Evolutionary conservation across 306 rosid species (phyloP), one percentile per base, ranked within the genome.

Genomic region (Prunus persica): DNA sequence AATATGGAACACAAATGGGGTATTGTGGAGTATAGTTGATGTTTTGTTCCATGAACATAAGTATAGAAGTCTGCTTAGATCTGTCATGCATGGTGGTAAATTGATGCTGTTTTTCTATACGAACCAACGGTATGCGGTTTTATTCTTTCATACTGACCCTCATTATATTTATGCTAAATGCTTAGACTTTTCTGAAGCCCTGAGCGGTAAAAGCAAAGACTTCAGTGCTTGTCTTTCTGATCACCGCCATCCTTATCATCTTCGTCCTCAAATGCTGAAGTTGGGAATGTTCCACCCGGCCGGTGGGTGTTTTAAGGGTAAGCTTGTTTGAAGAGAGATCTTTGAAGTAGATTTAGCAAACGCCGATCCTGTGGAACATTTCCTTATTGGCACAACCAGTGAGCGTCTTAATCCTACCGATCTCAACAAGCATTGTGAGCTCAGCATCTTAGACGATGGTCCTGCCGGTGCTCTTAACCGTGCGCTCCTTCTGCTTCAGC

Each of bases 351-450:
- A 70, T 51, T 70, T 70, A 19, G 30, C 27, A 69, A 4, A 70
- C 49, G n/a, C 47, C 2, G 61, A 52, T 30, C 25, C 9, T n/a
- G 28, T 28, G 6, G 63, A 55, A 19, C 47, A 71, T 19, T 52
- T 30, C 63, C 63, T 52, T 70, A 18, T n/a, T 19, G 47, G 61
- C 62, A 54, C 74, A 52, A 71, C 74, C 47, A 11, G 28, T 30
- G 50, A 71, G 47, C 43, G 32, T 30, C 64, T 10, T 70, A 24
- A 70, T 70, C 63, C 46, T 2, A 12, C 63, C 28, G 54, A n/a
- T 71, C 75, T 71, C 75, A 2, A 54, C n/a, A 1, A 71, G 24
- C 65, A 71, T 70, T 5, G 50, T 54, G 28, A 71, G 65, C 75
- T 54, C 65, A 54, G 74, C 47, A 11, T 20, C 46, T 1, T 51